These are phyloP conservation scores for Xerocomus minutiporus DNA, from an alignment of 1,284 basidiomycete genomes.

Conservation along the genomic window DNA sequence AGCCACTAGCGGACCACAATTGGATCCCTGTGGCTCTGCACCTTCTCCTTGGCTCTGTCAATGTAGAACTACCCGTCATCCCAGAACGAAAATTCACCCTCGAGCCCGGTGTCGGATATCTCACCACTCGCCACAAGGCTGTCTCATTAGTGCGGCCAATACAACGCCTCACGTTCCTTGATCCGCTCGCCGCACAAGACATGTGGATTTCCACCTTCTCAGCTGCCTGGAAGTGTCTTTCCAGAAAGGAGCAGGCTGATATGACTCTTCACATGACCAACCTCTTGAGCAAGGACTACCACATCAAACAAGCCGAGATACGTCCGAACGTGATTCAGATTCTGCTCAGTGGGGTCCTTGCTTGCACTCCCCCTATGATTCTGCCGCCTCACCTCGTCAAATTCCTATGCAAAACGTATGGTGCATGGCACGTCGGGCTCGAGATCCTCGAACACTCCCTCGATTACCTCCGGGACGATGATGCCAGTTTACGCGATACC, in stretches of 20 bases:
- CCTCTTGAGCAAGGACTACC: constrained; percentile 91
- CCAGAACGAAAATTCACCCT: constrained; percentile 33
- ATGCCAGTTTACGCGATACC: constrained; percentile 76
- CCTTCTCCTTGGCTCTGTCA: constrained; percentile 82
- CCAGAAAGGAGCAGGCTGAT: constrained; percentile 84
- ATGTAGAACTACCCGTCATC: constrained; percentile 52
- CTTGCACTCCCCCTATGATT: constrained; percentile 82
- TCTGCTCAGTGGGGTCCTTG: constrained; percentile 78
- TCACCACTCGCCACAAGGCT: constrained; percentile 47
- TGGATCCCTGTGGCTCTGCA: constrained; percentile 95
- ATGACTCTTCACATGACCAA: constrained; percentile 88
- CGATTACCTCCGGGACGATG: constrained; percentile 76
- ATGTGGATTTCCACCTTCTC: constrained; percentile 92
- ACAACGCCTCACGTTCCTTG: constrained; percentile 81
- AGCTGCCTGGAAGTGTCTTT: constrained; percentile 84
- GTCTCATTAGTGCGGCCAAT: constrained; percentile 70
- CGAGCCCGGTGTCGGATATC: constrained; percentile 30
- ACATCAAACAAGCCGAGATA: constrained; percentile 82
- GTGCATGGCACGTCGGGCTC: constrained; percentile 90
- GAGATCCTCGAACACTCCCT: constrained; percentile 85
- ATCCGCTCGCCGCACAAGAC: constrained; percentile 73
- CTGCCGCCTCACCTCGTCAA: constrained; percentile 95
- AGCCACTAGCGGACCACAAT: constrained; percentile 86
- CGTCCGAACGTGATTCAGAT: constrained; percentile 97
- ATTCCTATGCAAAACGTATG: constrained; percentile 94